phyloP scores from a whole-genome alignment of 768 basidiomycete genomes.

The Termitomyces sp. region DNA sequence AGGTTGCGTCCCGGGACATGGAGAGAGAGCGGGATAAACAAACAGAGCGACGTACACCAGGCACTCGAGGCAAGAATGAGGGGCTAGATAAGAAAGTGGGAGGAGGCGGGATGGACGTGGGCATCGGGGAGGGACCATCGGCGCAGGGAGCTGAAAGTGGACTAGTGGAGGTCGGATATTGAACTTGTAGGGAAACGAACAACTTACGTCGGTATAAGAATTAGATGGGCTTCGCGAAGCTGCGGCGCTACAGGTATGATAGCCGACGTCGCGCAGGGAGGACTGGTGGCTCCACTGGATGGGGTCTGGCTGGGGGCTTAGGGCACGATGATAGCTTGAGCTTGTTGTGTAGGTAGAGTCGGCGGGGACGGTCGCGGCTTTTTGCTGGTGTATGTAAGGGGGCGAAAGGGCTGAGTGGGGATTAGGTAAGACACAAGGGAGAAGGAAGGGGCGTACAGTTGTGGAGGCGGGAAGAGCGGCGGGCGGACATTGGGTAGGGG shows the following conservation, averaged over 20 bases:
- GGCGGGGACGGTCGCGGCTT: conserved; percentile 3
- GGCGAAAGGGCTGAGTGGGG: conserved; percentile 8
- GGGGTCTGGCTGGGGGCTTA: background rate
- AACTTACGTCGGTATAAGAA: conserved; percentile 4
- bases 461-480: conserved; percentile 9
- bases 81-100: background rate
- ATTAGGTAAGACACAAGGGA: background rate
- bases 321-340: conserved; percentile 6
- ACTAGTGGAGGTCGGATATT: no score
- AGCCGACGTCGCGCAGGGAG: conserved; percentile 5
- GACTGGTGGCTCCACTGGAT: background rate
- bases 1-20: background rate
- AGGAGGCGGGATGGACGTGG: background rate
- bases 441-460: conserved; percentile 4
- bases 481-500: background rate
- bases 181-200: no score
- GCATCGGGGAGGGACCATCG: conserved; percentile 12
- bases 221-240: background rate
- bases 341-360: background rate
- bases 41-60: background rate
- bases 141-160: conserved; percentile 1
- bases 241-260: background rate
- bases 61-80: no score
- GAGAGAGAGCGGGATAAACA: background rate
- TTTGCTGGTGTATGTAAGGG: conserved; percentile 10